phyloP scores from a whole-genome alignment of 768 basidiomycete genomes.

The Tulasnella sp. region DNA sequence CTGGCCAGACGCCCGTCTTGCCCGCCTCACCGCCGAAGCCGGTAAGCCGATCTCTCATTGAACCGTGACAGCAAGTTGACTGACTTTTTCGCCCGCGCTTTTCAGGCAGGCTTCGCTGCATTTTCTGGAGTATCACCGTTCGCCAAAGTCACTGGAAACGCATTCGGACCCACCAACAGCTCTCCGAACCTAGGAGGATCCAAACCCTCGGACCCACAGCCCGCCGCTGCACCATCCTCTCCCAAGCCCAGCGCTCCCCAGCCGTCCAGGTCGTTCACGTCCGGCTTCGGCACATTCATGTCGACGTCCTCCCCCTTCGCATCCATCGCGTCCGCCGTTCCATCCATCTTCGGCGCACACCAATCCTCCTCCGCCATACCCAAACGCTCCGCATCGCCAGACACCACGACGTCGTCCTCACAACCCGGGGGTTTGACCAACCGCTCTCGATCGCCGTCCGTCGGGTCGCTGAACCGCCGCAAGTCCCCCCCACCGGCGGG shows the following conservation, averaged over 20 bases:
- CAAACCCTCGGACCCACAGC: background rate
- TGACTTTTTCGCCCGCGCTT: background rate
- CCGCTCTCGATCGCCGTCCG: conserved; percentile 9
- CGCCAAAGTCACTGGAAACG: conserved; percentile 5
- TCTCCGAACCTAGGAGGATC: background rate
- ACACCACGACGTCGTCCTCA: background rate
- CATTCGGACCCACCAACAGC: background rate
- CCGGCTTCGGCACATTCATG: conserved; percentile 6
- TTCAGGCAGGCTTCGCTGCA: conserved; percentile 13
- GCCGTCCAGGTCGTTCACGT: background rate
- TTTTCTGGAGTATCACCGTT: conserved; percentile 11
- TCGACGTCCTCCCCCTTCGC: conserved; percentile 7
- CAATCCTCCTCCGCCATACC: background rate
- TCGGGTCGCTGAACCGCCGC: background rate
- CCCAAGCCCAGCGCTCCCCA: background rate
- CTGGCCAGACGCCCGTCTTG: background rate
- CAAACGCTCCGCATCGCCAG: background rate
- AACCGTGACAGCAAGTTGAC: background rate
- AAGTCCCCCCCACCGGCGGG: background rate
- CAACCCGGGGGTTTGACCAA: background rate
- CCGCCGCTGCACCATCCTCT: background rate
- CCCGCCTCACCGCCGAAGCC: background rate
- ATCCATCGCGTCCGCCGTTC: background rate
- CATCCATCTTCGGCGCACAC: background rate
- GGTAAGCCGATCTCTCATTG: background rate